Evolutionary conservation across 2,329 filamentous ascomycete species (phyloP).

Genomic region (Sporothrix humicola): DNA sequence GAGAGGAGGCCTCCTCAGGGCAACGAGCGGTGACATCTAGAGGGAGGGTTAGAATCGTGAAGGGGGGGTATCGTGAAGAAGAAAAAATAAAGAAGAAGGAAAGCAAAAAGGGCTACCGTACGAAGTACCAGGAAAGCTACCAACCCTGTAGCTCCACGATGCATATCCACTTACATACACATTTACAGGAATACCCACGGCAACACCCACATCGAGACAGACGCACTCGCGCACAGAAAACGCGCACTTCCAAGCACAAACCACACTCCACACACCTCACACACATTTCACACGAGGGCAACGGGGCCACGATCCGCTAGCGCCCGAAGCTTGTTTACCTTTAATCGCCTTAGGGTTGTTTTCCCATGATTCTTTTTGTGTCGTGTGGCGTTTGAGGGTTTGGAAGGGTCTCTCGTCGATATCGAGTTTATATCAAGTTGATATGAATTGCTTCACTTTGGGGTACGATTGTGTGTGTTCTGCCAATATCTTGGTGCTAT

Average conservation of each 20-base stretch:
- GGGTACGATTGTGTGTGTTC: no score
- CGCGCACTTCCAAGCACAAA: not conserved
- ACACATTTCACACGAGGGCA: not conserved
- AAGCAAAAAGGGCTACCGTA: not conserved
- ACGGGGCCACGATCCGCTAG: constrained; percentile 22
- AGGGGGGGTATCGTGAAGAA: no score
- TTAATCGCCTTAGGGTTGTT: constrained; percentile 2
- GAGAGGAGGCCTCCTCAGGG: no score
- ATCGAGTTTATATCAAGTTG: not conserved
- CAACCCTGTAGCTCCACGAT: not conserved
- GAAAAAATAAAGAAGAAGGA: not conserved
- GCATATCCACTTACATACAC: not conserved
- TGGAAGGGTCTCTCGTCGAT: not conserved
- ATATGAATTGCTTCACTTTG: not conserved
- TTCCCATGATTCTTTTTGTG: not conserved
- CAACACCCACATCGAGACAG: not conserved
- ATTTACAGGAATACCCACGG: no score
- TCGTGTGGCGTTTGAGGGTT: not conserved
- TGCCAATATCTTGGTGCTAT: not conserved
- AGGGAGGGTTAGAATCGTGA: no score
- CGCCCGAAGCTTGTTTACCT: constrained; percentile 18
- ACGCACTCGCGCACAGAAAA: constrained; percentile 1
- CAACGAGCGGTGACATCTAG: no score
- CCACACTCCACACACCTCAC: not conserved
- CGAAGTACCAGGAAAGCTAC: not conserved